A percentile compares a stretch with the other conserved stretches of the same genome.
Conservation (phyloP, 495 filamentous ascomycete species). For the Polyplosphaeria fusca region DNA sequence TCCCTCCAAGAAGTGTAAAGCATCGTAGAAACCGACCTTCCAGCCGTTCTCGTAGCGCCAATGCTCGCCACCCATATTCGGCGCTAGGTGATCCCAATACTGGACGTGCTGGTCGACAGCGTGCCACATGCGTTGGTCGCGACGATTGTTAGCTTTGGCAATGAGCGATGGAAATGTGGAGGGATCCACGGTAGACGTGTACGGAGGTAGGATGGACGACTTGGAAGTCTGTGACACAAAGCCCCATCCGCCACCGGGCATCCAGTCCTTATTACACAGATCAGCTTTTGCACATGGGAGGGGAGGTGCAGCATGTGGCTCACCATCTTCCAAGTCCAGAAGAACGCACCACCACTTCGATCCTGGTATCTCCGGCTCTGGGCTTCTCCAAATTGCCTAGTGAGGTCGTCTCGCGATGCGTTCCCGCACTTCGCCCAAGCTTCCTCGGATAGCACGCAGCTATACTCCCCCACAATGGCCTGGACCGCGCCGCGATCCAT, state of each 20-base stretch:
- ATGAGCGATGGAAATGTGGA: slow-evolving; percentile 37
- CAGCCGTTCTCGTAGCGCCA: slow-evolving; percentile 52
- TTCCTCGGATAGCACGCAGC: slow-evolving; percentile 48
- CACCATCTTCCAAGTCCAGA: slow-evolving; percentile 58
- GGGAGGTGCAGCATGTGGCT: slow-evolving; percentile 1
- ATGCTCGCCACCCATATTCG: slow-evolving; percentile 48
- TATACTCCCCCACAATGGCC: slow-evolving; percentile 55
- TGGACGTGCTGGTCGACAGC: slow-evolving; percentile 40
- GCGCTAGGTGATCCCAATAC: slow-evolving; percentile 48
- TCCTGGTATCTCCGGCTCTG: slow-evolving; percentile 47
- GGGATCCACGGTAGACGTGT: slow-evolving; percentile 35
- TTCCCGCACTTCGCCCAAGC: slow-evolving; percentile 44
- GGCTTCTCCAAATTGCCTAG: slow-evolving; percentile 47
- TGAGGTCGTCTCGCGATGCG: slow-evolving; percentile 37
- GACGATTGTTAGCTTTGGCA: slow-evolving; percentile 37
- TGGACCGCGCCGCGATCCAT: slow-evolving; percentile 47
- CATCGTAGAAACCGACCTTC: slow-evolving; percentile 54
- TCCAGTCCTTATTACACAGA: too few relatives aligned
- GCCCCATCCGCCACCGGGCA: slow-evolving; percentile 55
- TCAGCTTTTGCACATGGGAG: not conserved
- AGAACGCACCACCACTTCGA: slow-evolving; percentile 48
- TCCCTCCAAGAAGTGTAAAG: slow-evolving; percentile 47
- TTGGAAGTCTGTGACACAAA: slow-evolving; percentile 41
- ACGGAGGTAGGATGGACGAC: slow-evolving; percentile 43
- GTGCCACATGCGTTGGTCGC: slow-evolving; percentile 33